These are phyloP conservation scores for Alternaria angustiovoidea DNA, from an alignment of 2,329 filamentous ascomycete species.

Conservation along the genomic window DNA sequence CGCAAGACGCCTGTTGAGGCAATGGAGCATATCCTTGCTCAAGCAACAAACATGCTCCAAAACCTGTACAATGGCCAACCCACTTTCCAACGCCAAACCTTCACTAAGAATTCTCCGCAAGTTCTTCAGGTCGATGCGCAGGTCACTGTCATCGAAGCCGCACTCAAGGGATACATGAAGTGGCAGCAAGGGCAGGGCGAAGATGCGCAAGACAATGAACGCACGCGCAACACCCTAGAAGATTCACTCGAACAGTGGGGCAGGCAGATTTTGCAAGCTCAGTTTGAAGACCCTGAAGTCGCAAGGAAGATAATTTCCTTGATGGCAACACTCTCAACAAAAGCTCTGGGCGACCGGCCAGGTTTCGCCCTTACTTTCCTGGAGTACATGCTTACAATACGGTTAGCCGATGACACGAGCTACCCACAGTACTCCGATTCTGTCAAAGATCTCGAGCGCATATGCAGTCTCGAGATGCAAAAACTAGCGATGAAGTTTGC, in stretches of 20 bases:
- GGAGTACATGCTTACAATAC: slow-evolving; percentile 87
- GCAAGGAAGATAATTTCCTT: slow-evolving; percentile 82
- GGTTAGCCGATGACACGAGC: slow-evolving; percentile 75
- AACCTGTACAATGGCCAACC: slow-evolving; percentile 77
- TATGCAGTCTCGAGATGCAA: slow-evolving; percentile 87
- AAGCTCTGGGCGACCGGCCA: slow-evolving; percentile 77
- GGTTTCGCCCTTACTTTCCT: slow-evolving; percentile 87
- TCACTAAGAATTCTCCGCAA: slow-evolving; percentile 73
- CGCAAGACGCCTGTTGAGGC: slow-evolving; percentile 83
- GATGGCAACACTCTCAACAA: slow-evolving; percentile 84
- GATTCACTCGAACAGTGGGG: slow-evolving; percentile 76
- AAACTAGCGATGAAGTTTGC: slow-evolving; percentile 89
- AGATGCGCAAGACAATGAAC: slow-evolving; percentile 58
- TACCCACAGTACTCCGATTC: slow-evolving; percentile 82
- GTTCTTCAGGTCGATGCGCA: slow-evolving; percentile 85
- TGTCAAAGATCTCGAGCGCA: slow-evolving; percentile 84
- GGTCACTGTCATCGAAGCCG: slow-evolving; percentile 87
- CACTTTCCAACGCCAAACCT: slow-evolving; percentile 63
- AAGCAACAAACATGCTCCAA: slow-evolving; percentile 76
- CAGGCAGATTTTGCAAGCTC: slow-evolving; percentile 72
- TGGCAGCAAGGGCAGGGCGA: slow-evolving; percentile 69
- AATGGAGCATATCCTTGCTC: slow-evolving; percentile 82
- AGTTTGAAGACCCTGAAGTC: slow-evolving; percentile 84
- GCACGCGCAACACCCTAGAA: slow-evolving; percentile 66
- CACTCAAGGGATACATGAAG: slow-evolving; percentile 86